Evolutionary conservation across 192 early-diverging fungal genomes (phyloP), one percentile per base, ranked within the genome.

Genomic region (Coemansia reversa): DNA sequence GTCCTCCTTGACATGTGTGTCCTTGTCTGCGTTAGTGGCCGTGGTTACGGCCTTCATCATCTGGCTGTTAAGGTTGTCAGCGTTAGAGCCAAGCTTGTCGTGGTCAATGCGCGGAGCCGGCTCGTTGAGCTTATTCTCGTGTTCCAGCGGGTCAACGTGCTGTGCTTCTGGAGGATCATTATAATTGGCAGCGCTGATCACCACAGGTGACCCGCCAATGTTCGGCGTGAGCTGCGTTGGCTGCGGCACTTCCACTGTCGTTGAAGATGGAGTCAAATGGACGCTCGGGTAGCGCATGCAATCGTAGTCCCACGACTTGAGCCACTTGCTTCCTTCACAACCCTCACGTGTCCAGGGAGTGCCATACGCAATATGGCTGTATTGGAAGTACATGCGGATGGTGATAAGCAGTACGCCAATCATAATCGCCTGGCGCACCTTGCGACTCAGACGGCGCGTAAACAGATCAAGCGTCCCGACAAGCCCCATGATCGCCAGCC

Each of bases 321-420:
- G 66, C 89, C 90, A 87, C 79, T 94, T 97, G 60, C 91, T 77
- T 8, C 82, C 74, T 64, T 90, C 66, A 74, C 96, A 98, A 12
- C 85, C 75, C 20, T 84, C 65, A 55, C 86, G 88, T 29, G 84
- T 88, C 92, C 92, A 94, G 42, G 74, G 61, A 32, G 70, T 80
- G 35, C 93, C 93, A 81, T 98, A 98, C 0, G 92, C 85, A n/a
- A 97, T 53, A 6, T 94, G 93, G 30, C 89, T 87, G 62, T 89
- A 93, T 25, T 81, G 65, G 79, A 90, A 94, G 39, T 89, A 79
- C 59, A 79, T 84, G 51, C 91, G 72, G 20, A 87, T 76, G 5
- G 85, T 75, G 5, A 79, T 42, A 27, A 90, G 55, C 49, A 91
- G 54, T 25, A 87, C 55, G 9, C 81, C 48, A n/a, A 71, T 69